A percentile compares a stretch with the other conserved stretches of the same genome.
phyloP scores from a whole-genome alignment of 2,329 filamentous ascomycete genomes.

The Massarina eburnea region DNA sequence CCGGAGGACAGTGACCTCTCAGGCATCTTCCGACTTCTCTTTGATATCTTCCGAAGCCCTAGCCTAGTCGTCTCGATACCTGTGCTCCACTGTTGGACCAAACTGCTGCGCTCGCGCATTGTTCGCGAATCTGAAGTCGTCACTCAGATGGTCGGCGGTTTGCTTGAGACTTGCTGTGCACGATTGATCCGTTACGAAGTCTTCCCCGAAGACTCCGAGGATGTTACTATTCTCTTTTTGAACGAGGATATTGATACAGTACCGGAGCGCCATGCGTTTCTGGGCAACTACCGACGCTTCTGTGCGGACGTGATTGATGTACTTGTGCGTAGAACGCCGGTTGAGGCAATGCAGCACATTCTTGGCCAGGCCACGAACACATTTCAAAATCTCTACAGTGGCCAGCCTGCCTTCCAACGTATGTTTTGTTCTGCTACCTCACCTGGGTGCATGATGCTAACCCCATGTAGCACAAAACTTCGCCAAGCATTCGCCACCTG shows the following conservation, averaged over 20 bases:
- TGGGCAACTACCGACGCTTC: constrained; percentile 93
- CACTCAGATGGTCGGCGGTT: constrained; percentile 66
- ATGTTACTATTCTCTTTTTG: constrained; percentile 78
- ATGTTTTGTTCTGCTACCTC: neutral
- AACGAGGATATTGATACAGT: constrained; percentile 93
- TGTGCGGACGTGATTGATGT: constrained; percentile 84
- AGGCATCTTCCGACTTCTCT: constrained; percentile 76
- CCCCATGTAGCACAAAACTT: constrained; percentile 37
- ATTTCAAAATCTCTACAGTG: constrained; percentile 74
- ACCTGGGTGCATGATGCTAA: neutral
- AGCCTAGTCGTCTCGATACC: constrained; percentile 94
- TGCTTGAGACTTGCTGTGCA: constrained; percentile 81
- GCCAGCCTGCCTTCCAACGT: constrained; percentile 63
- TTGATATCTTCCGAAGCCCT: constrained; percentile 76
- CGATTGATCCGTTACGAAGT: constrained; percentile 86
- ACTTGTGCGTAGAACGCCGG: constrained; percentile 77
- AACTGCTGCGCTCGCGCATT: constrained; percentile 71
- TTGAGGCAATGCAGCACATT: constrained; percentile 85
- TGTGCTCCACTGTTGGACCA: constrained; percentile 85
- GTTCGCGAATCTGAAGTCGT: constrained; percentile 66
- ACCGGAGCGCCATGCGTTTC: constrained; percentile 90
- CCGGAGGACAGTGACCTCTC: constrained; percentile 68
- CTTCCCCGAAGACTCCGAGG: constrained; percentile 77
- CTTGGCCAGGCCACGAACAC: constrained; percentile 75
- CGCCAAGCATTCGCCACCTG: constrained; percentile 69